A percentile compares a stretch with the other conserved stretches of the same genome.
Evolutionary conservation across 495 filamentous ascomycete species (phyloP).

Genomic region (Podospora tetraspora): DNA sequence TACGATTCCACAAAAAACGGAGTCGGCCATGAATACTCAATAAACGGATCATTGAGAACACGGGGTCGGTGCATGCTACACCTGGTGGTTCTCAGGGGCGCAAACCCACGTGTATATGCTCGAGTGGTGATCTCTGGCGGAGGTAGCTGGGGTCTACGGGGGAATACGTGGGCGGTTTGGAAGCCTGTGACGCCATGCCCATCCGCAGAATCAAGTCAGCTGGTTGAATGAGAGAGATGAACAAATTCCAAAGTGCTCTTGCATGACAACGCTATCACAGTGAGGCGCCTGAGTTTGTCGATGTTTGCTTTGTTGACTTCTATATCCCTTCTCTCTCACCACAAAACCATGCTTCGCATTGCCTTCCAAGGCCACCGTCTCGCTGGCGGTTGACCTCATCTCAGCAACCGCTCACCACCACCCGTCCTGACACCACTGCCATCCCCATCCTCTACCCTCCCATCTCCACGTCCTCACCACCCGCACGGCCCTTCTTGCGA

Average conservation of each 20-base stretch:
- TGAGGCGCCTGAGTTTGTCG: too few species aligned
- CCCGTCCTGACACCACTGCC: not conserved
- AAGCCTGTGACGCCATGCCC: not conserved
- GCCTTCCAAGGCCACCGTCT: not conserved
- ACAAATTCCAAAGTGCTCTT: not conserved
- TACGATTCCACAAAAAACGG: conserved; percentile 34
- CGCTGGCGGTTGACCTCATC: not conserved
- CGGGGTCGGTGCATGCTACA: conserved; percentile 18
- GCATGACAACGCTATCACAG: not conserved
- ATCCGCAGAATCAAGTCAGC: not conserved
- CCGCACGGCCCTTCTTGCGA: conserved; percentile 34
- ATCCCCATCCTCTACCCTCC: conserved; percentile 4
- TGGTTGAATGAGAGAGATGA: not conserved
- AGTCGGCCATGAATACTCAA: conserved; percentile 37
- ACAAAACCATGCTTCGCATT: not conserved
- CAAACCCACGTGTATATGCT: conserved; percentile 19
- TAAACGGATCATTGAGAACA: conserved; percentile 33
- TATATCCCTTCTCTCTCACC: not conserved
- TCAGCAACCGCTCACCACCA: too few species aligned
- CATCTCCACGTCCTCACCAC: conserved; percentile 42
- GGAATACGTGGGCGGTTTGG: conserved; percentile 2
- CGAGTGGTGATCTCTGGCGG: not conserved
- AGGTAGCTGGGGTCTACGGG: conserved; percentile 1
- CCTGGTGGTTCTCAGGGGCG: conserved; percentile 12
- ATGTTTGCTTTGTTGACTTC: not conserved